Evolutionary conservation across 306 rosid species (phyloP).

Genomic region (Glycine latifolia): DNA sequence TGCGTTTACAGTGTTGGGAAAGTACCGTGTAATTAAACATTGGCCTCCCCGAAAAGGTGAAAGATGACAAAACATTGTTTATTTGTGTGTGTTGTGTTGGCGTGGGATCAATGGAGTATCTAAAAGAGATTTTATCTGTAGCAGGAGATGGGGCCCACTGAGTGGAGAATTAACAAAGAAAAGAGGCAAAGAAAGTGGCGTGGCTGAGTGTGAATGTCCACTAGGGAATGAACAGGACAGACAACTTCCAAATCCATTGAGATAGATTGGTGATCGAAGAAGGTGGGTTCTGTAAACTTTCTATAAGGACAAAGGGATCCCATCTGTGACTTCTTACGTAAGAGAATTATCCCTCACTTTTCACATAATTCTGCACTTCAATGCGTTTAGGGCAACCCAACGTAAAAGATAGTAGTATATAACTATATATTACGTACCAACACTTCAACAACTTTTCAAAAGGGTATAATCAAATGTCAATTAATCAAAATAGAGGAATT

Average conservation of each 20-base stretch:
- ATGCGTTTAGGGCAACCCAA: slow-evolving; percentile 37
- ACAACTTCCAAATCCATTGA: slow-evolving; percentile 11
- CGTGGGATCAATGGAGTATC: neutral
- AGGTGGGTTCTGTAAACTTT: slow-evolving; percentile 33
- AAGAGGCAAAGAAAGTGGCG: slow-evolving; percentile 19
- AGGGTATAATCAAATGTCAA: too few relatives aligned
- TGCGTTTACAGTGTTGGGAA: neutral
- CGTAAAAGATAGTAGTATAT: neutral
- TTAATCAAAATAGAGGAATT: too few relatives aligned
- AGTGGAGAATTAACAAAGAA: too few relatives aligned
- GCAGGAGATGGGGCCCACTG: too few relatives aligned
- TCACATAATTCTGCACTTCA: slow-evolving; percentile 16
- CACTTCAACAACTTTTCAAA: neutral
- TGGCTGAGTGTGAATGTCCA: slow-evolving; percentile 39
- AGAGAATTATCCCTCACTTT: slow-evolving; percentile 35
- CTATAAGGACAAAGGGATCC: slow-evolving; percentile 34
- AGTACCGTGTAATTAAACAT: neutral
- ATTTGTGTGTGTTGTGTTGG: neutral
- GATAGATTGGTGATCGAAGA: neutral
- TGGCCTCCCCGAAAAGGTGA: neutral
- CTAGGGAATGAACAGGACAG: slow-evolving; percentile 41
- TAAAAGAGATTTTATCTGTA: slow-evolving; percentile 32
- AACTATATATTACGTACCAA: neutral
- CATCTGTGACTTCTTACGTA: slow-evolving; percentile 28
- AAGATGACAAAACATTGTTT: neutral